Conservation (phyloP, 2,329 filamentous ascomycete genomes). For the Cladophialophora carrionii region DNA sequence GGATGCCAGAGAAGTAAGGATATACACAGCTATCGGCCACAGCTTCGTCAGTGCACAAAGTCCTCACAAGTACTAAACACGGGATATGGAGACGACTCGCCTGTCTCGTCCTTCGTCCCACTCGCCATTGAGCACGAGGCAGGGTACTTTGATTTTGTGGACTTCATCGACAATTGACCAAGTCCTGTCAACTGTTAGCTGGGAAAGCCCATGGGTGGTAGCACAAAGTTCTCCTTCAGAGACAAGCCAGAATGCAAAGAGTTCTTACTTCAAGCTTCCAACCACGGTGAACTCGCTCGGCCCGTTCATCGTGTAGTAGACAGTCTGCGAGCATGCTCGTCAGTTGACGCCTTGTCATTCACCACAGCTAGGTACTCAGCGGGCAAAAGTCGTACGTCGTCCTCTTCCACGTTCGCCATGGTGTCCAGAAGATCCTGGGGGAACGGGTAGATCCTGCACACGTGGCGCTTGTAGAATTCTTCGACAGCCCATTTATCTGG, state of each 20-base stretch:
- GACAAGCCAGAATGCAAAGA: no score
- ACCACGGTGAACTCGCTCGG: constrained; percentile 47
- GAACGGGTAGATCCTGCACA: constrained; percentile 42
- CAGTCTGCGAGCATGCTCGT: constrained; percentile 28
- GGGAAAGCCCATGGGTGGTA: background rate
- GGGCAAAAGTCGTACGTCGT: constrained; percentile 25
- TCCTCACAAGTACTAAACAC: background rate
- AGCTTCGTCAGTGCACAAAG: background rate
- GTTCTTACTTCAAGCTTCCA: constrained; percentile 45
- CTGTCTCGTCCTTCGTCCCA: constrained; percentile 43
- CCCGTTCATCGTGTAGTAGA: constrained; percentile 43
- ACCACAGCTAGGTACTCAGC: no score
- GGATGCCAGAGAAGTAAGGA: constrained; percentile 40
- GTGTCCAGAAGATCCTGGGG: constrained; percentile 40
- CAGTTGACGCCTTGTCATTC: background rate
- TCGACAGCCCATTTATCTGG: constrained; percentile 37
- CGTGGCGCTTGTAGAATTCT: constrained; percentile 40
- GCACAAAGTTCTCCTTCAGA: background rate
- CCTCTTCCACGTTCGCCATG: constrained; percentile 36
- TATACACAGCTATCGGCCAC: constrained; percentile 24
- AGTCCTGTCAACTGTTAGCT: background rate
- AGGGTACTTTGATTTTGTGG: constrained; percentile 46
- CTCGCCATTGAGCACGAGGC: constrained; percentile 50
- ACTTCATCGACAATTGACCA: constrained; percentile 46
- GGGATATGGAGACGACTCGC: constrained; percentile 10